Percentiles rank a stretch among this genome's conserved stretches.
phyloP scores from a whole-genome alignment of 2,329 filamentous ascomycete species.

The Biscogniauxia marginata region DNA sequence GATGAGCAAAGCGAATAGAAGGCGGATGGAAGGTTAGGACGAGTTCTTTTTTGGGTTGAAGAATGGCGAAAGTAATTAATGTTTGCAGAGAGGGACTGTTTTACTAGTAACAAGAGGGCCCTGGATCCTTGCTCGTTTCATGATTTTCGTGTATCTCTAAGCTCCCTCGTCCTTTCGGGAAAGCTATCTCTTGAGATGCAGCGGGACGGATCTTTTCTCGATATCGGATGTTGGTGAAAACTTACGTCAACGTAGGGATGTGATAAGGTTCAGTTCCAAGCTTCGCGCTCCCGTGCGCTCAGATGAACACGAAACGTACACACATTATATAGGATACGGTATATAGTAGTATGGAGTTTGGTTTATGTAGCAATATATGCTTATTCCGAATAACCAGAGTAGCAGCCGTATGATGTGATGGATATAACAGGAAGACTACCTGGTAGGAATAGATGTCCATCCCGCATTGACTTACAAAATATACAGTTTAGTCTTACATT shows the following conservation, averaged over 20 bases:
- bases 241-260: neutral
- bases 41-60: neutral
- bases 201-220: too few relatives aligned
- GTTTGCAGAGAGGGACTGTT: neutral
- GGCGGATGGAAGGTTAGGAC: neutral
- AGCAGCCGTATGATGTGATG: too few relatives aligned
- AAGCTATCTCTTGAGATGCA: too few relatives aligned
- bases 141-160: neutral
- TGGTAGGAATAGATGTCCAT: too few relatives aligned
- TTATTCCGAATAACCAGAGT: too few relatives aligned
- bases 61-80: neutral
- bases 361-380: too few relatives aligned
- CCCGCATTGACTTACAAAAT: neutral
- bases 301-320: neutral
- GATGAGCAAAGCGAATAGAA: neutral
- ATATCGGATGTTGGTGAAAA: neutral
- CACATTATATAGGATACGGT: too few relatives aligned
- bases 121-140: neutral
- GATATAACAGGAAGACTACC: neutral
- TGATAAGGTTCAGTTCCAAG: neutral
- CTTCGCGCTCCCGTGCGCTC: neutral
- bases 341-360: too few relatives aligned
- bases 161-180: too few relatives aligned
- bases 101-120: neutral
- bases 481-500: neutral